Evolutionary conservation across 257 asterid genomes (phyloP), one percentile per base, ranked within the genome.

Genomic region (Penstemon davidsonii): DNA sequence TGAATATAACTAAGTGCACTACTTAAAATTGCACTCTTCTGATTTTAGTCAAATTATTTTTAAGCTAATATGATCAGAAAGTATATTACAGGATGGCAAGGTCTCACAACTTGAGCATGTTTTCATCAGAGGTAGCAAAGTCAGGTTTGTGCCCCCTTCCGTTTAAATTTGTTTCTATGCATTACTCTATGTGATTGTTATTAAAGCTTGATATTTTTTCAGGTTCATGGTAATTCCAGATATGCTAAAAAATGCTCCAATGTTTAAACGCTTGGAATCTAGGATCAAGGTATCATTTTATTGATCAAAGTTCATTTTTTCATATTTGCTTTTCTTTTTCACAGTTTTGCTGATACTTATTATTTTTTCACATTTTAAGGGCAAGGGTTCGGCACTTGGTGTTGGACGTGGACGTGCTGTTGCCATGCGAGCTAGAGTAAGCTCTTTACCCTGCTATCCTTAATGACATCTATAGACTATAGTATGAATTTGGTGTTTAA

Each of bases 181-280:
- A 46, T 68, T 55, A 62, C 41, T 13, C 68, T 59, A 13, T 54
- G 12, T 4, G 7, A 73, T 54, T 25, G 8, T 15, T 25, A 37
- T 7, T 76, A 57, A 54, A 56, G 19, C 12, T 68, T 42, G 58
- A n/a, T 41, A 60, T 41, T 62, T 41, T 62, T 57, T 50, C 87
- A 92, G 98, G 88, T 93, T 88, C 81, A 94, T 94, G 97, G 96
- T 93, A 39, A 93, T 92, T 52, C 99, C 99, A 0, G 97, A 91
- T 76, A 93, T 93, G 99, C 96, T 93, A 33, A 90, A 93, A 85
- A 93, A 93, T 77, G 99, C 99, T 76, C 97, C 97, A 45, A 93
- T 93, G 97, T 93, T 93, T 71, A 93, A 93, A 77, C 96, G 95
- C 15, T 80, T 90, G 83, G 99, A 93, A 73, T 84, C 99, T 76